These are phyloP conservation scores for Globisporangium spiculum DNA, from an alignment of 352 stramenopile species.

Conservation along the genomic window DNA sequence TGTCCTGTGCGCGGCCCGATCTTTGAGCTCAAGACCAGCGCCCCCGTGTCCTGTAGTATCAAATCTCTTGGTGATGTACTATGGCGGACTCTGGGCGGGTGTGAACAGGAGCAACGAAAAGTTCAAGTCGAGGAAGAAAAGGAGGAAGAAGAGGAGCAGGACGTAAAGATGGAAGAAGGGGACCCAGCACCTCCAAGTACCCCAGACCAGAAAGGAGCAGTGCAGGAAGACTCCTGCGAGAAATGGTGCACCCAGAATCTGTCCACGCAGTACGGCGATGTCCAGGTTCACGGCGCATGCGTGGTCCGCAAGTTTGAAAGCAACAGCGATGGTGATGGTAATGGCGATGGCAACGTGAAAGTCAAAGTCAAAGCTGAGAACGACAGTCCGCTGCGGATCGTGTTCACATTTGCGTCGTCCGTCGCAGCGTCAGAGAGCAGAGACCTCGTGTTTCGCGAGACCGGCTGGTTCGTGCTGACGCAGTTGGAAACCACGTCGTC, in stretches of 20 bases:
- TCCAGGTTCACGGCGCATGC: slow-evolving; percentile 9
- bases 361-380: background rate
- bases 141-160: background rate
- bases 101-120: background rate
- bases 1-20: slow-evolving; percentile 7
- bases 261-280: slow-evolving; percentile 12
- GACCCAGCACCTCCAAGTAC: background rate
- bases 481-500: background rate
- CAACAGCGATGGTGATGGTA: background rate
- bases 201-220: background rate
- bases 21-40: slow-evolving; percentile 18
- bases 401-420: slow-evolving; percentile 14
- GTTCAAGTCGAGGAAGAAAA: background rate
- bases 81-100: slow-evolving; percentile 6
- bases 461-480: slow-evolving; percentile 13
- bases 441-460: slow-evolving; percentile 12
- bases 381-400: background rate
- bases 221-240: background rate
- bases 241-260: slow-evolving; percentile 13
- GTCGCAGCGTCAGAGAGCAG: slow-evolving; percentile 11
- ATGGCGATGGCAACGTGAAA: background rate
- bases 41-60: slow-evolving; percentile 7
- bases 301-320: slow-evolving; percentile 4
- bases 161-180: background rate
- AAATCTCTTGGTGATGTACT: slow-evolving; percentile 3